Percentiles rank a stretch among this genome's conserved stretches.
Conservation (phyloP, 2,329 filamentous ascomycete genomes). For the Botrytis tulipae region DNA sequence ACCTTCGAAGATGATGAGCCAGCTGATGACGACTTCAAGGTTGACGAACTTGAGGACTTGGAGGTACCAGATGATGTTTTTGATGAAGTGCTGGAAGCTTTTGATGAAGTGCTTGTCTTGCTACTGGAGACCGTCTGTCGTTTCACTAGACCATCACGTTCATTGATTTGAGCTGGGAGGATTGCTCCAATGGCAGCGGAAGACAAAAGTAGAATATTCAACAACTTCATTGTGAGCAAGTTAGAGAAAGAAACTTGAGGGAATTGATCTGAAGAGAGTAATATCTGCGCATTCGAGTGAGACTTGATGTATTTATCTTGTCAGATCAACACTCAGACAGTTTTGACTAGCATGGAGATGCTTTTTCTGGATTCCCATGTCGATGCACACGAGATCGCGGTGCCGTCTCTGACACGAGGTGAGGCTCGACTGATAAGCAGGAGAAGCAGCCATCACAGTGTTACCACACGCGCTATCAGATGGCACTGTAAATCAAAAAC, state of each 20-base stretch:
- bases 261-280: conserved; percentile 20
- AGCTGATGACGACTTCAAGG: neutral
- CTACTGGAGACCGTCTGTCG: conserved; percentile 1
- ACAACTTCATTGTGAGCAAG: conserved; percentile 21
- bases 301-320: conserved; percentile 20
- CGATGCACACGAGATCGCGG: conserved; percentile 6
- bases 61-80: neutral
- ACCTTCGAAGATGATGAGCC: neutral
- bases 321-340: neutral
- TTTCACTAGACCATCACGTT: conserved; percentile 7
- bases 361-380: neutral
- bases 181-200: conserved; percentile 9
- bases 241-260: conserved; percentile 16
- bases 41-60: neutral
- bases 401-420: conserved; percentile 18
- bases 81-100: neutral
- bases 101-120: neutral
- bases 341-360: neutral
- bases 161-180: neutral
- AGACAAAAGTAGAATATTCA: conserved; percentile 18
- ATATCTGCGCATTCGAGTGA: conserved; percentile 8
- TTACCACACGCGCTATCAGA: neutral
- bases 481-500: neutral
- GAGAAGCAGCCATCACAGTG: neutral
- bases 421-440: conserved; percentile 10